Evolutionary conservation across 345 rosid genomes (phyloP).

Genomic region (Brassica incana): DNA sequence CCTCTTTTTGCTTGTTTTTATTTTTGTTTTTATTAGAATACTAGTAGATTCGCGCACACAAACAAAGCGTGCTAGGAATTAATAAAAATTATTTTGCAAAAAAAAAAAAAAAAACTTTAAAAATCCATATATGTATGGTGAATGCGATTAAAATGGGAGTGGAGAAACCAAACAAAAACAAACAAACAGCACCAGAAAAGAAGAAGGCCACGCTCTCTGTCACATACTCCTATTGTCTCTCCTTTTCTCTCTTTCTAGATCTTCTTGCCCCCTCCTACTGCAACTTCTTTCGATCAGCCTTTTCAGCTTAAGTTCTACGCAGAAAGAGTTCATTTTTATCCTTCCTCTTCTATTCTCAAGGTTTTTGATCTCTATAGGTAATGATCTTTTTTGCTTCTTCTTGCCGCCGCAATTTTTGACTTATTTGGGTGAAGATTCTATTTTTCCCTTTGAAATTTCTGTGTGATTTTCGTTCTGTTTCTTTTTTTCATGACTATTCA

Average conservation of each 20-base stretch:
- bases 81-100: not conserved
- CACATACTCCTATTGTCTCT: constrained; percentile 32
- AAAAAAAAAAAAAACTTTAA: not conserved
- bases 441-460: not conserved
- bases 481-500: not conserved
- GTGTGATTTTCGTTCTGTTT: not conserved
- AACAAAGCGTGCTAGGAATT: constrained; percentile 27
- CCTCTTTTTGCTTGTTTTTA: constrained; percentile 16
- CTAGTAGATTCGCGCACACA: constrained; percentile 26
- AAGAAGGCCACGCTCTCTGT: constrained; percentile 41
- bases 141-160: constrained; percentile 25
- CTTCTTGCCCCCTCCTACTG: not conserved
- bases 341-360: not conserved
- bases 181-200: constrained; percentile 42
- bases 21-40: not conserved
- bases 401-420: constrained; percentile 21
- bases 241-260: constrained; percentile 9
- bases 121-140: not conserved
- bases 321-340: not conserved
- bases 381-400: constrained; percentile 19
- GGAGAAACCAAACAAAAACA: constrained; percentile 36
- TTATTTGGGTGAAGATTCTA: not conserved
- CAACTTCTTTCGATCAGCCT: not conserved
- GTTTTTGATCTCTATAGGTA: constrained; percentile 25
- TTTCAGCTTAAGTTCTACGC: not conserved